Conservation (phyloP, 495 filamentous ascomycete genomes). For the Viridothelium virens region DNA sequence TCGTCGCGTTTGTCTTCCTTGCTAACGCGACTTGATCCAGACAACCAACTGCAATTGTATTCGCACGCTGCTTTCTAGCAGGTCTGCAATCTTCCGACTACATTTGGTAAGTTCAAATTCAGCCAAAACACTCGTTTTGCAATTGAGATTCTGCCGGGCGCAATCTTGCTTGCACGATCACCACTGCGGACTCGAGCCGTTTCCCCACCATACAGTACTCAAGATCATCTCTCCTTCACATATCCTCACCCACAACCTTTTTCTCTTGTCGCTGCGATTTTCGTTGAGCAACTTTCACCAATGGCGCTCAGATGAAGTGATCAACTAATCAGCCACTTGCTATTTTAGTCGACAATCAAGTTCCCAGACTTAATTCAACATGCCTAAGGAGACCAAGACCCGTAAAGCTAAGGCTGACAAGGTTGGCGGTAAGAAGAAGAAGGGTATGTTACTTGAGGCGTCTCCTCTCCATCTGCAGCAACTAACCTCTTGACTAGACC, state of each 20-base stretch:
- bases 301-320: not conserved
- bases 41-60: conserved; percentile 9
- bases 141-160: not conserved
- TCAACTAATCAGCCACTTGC: not conserved
- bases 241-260: not conserved
- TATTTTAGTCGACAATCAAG: not conserved
- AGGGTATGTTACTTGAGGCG: conserved; percentile 50
- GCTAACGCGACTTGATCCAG: conserved; percentile 9
- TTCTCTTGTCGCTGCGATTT: not conserved
- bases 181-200: not conserved
- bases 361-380: conserved; percentile 38
- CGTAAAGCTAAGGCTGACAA: conserved; percentile 42
- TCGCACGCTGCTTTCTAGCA: not conserved
- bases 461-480: conserved; percentile 13
- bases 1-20: conserved; percentile 6
- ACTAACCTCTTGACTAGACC: conserved; percentile 52
- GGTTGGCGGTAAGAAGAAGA: conserved; percentile 63
- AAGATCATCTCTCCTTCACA: not conserved
- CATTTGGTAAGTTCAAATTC: not conserved
- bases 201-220: not conserved
- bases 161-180: not conserved
- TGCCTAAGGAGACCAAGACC: conserved; percentile 67
- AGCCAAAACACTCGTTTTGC: not conserved
- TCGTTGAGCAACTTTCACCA: not conserved
- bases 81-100: not conserved